Base-by-base conservation (phyloP, 768 basidiomycete genomes). In the Boletus rubescentipes region DNA sequence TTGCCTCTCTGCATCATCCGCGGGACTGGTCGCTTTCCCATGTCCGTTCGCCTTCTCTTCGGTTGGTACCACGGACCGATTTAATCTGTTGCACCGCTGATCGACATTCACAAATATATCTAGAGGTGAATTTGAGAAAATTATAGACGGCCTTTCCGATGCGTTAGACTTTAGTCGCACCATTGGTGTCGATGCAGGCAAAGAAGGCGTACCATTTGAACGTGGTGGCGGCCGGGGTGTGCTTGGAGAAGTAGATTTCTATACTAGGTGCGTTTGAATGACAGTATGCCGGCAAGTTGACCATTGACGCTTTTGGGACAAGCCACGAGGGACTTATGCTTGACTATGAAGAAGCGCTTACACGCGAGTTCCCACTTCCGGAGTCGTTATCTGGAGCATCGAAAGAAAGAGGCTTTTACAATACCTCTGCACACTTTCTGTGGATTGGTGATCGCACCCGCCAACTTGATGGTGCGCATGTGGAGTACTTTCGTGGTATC, bases 391-490 rank as follows among this genome's bases (percentile, higher is more conserved):
- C 59, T n/a, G 54, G 58, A 34, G 11, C 40, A 11, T 26, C 55
- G n/a, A 54, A 58, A 35, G 48, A 52, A 34, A 75, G 70, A 40
- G 84, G 79, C 35, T 81, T 79, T 68, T 98, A 96, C 73, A 96
- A 98, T 67, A 89, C 91, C 15, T 91, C 92, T 3, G 91, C 93
- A 9, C 94, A 95, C 69, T 96, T 97, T 73, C 71, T 98, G 46
- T 99, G 96, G 96, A 91, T 99, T 49, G 96, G 96, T 0, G 97
- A 99, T 72, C 84, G 96, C 47, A 99, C 96, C 5, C 77, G 96
- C 37, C 92, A 96, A 71, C 76, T 98, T 0, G 82, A 84, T 42
- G 93, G 94, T 8, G 97, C 94, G 4, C 97, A 99, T 67, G 86
- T 98, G 31, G 96, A 98, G 74, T 94, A 94, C 70, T 95, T 95